A percentile compares a stretch with the other conserved stretches of the same genome.
phyloP scores from a whole-genome alignment of 139 green algal genomes.

The Chlorella ohadii region DNA sequence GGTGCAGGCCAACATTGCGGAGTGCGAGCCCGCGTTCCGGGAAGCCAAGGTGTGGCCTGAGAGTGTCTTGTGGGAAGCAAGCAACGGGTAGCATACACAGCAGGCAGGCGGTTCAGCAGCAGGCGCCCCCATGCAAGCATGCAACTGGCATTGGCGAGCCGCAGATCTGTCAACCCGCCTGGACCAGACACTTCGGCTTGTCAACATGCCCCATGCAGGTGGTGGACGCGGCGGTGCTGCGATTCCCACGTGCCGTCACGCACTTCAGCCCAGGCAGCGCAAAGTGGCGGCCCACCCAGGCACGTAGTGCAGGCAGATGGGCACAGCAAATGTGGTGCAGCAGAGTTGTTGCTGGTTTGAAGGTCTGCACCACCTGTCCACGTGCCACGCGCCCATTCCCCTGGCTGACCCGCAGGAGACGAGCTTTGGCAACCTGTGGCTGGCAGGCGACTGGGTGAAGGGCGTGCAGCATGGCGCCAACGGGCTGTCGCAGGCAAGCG shows the following conservation, averaged over 20 bases:
- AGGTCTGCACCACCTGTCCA: too few relatives aligned
- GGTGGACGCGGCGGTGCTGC: constrained; percentile 75
- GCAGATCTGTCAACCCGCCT: too few relatives aligned
- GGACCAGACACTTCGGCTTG: too few relatives aligned
- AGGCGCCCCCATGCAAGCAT: too few relatives aligned
- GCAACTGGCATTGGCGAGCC: too few relatives aligned
- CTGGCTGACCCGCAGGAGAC: constrained; percentile 81
- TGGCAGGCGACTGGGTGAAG: constrained; percentile 91
- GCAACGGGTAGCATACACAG: too few relatives aligned
- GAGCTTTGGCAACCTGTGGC: constrained; percentile 75
- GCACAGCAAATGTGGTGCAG: too few relatives aligned
- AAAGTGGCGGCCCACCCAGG: constrained; percentile 53
- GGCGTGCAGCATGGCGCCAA: constrained; percentile 82
- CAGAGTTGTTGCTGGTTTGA: too few relatives aligned
- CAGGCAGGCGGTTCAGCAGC: neutral
- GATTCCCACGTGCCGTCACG: constrained; percentile 83
- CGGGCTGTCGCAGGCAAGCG: constrained; percentile 71
- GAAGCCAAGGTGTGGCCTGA: constrained; percentile 28
- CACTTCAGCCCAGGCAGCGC: constrained; percentile 86
- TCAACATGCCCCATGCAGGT: constrained; percentile 51
- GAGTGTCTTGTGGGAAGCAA: too few relatives aligned
- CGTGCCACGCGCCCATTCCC: too few relatives aligned
- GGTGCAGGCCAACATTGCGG: constrained; percentile 64
- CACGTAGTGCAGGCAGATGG: neutral
- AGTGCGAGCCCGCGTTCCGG: constrained; percentile 81